Evolutionary conservation across 495 filamentous ascomycete genomes (phyloP), one percentile per base, ranked within the genome.

Genomic region (Wilcoxina mikolae): DNA sequence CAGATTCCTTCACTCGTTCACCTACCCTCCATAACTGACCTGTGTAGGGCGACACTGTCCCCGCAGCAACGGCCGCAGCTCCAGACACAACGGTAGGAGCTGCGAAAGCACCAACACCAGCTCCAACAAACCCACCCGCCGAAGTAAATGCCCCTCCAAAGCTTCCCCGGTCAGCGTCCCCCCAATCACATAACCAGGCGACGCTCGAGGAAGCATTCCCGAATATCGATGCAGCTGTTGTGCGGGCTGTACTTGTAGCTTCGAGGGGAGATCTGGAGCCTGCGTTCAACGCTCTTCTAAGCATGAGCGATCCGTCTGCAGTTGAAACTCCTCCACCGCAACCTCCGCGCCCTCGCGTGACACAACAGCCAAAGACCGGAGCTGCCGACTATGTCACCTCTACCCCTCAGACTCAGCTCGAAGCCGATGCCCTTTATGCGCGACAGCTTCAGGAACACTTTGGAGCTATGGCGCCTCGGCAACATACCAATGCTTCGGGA

Each of bases 171-270:
- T 91, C 90, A 29, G 59, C 87, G 64, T 84, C 76, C 62, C 81
- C 87, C 56, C 76, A 81, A 55, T 80, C 91, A 66, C 80, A 90
- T 70, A 86, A 87, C 22, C 83, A 90, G 68, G 80, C 79, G 60
- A 96, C 86, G 22, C 76, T 98, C 28, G 85, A 84, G 63, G 91
- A 99, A 68, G 93, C 90, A 0, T 99, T 99, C 65, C 91, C 91
- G 1, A 73, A 70, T 51, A 81, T 96, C 58, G 91, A 99, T 48
- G 67, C 72, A 11, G 64, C 77, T 22, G 87, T 99, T 18, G 77
- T 96, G 62, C 93, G 83, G 68, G 91, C 91, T 15, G 85, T 98
- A 7, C 70, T 99, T 53, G 71, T 73, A 11, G 91, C 91, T 7
- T 95, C 90, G 67, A 77, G 82, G 58, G 91, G 86, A 41, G 78